Conservation (phyloP, 345 rosid species). For the Orychophragmus violaceus region DNA sequence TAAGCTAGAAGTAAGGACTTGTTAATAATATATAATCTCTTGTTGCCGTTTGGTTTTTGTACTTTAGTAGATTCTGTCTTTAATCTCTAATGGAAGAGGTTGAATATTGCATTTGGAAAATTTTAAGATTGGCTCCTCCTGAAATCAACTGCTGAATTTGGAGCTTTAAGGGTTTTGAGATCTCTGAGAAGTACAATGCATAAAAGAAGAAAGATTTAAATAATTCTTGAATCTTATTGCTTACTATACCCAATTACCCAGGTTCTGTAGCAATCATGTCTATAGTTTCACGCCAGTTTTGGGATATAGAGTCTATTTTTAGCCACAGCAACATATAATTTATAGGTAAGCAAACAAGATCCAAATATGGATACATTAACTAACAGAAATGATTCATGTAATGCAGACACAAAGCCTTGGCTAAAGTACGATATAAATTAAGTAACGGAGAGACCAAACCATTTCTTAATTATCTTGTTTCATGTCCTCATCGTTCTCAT, state of each 20-base stretch:
- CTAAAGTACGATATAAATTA: neutral
- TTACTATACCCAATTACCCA: neutral
- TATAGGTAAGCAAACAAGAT: neutral
- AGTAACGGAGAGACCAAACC: neutral
- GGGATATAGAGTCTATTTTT: neutral
- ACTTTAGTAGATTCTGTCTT: neutral
- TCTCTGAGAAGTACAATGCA: neutral
- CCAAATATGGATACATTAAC: neutral
- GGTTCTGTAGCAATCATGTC: neutral
- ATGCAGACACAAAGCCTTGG: no score
- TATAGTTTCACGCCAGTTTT: neutral
- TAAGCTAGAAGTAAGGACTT: slow-evolving; percentile 1
- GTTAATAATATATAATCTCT: no score
- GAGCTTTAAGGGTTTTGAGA: neutral
- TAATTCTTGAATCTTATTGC: neutral
- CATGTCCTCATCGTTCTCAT: slow-evolving; percentile 7
- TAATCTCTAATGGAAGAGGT: neutral
- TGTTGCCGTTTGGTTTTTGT: neutral
- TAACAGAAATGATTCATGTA: neutral
- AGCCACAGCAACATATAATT: neutral
- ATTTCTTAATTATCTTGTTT: slow-evolving; percentile 2
- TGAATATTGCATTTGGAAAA: neutral
- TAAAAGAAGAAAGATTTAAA: neutral
- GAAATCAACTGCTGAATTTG: neutral
- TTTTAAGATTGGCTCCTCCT: neutral